phyloP scores from a whole-genome alignment of 2,329 filamentous ascomycete genomes.

The Aspergillus unguis region DNA sequence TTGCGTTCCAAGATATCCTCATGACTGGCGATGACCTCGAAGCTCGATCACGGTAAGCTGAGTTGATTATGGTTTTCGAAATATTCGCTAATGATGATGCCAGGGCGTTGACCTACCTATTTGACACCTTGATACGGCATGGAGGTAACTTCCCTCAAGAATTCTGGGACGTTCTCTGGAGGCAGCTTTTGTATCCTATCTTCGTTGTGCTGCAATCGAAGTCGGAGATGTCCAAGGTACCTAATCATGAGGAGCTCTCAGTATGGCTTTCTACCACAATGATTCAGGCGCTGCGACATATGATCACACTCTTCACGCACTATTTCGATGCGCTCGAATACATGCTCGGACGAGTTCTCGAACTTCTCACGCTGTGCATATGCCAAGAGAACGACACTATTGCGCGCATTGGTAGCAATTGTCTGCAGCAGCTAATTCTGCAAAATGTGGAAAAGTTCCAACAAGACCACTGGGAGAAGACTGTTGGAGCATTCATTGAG shows the following conservation, averaged over 20 bases:
- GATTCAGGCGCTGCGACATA: constrained; percentile 96
- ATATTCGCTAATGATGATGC: constrained; percentile 9
- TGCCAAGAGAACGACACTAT: constrained; percentile 99
- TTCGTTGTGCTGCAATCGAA: constrained; percentile 97
- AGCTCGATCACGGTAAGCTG: constrained; percentile 65
- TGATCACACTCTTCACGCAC: constrained; percentile 98
- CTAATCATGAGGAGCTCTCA: constrained; percentile 93
- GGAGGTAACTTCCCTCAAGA: constrained; percentile 87
- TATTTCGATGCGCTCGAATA: constrained; percentile 96
- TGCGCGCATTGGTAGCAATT: constrained; percentile 96
- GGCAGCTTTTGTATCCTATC: constrained; percentile 93
- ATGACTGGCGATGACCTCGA: constrained; percentile 99
- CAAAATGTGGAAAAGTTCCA: constrained; percentile 95
- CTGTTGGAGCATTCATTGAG: constrained; percentile 93
- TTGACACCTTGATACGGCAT: constrained; percentile 85
- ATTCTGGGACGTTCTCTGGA: constrained; percentile 98
- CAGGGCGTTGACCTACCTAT: constrained; percentile 87
- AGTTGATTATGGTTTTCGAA: constrained; percentile 5
- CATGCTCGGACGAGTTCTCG: constrained; percentile 96
- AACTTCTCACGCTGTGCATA: constrained; percentile 90
- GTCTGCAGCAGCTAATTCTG: constrained; percentile 89
- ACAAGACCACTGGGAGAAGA: constrained; percentile 83
- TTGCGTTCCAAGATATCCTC: constrained; percentile 96
- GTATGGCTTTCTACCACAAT: constrained; percentile 99
- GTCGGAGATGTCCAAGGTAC: constrained; percentile 91